Conservation (phyloP, 1,284 basidiomycete species). For the Moesziomyces sp. region DNA sequence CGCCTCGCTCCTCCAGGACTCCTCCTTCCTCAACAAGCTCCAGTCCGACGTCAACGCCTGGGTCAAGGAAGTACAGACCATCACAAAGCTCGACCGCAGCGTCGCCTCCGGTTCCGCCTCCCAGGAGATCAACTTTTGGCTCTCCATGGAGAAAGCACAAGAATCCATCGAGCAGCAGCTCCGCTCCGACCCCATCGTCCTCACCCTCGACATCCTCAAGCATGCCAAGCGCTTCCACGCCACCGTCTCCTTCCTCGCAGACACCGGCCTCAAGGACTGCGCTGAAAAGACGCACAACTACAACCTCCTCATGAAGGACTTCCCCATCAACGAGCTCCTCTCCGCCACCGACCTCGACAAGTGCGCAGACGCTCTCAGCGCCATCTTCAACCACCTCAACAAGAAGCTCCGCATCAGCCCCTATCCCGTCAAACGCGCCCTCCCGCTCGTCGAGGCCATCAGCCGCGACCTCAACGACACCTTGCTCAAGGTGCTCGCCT, state of each 20-base stretch:
- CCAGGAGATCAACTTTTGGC: slow-evolving; percentile 99
- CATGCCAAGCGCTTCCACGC: slow-evolving; percentile 97
- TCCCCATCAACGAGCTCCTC: slow-evolving; percentile 93
- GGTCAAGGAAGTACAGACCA: slow-evolving; percentile 97
- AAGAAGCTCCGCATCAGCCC: slow-evolving; percentile 84
- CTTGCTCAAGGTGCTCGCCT: slow-evolving; percentile 87
- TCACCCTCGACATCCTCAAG: slow-evolving; percentile 94
- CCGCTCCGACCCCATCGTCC: slow-evolving; percentile 84
- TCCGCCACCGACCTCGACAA: slow-evolving; percentile 95
- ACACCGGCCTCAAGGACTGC: slow-evolving; percentile 87
- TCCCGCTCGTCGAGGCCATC: slow-evolving; percentile 96
- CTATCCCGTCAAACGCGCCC: slow-evolving; percentile 92
- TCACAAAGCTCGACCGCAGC: slow-evolving; percentile 89
- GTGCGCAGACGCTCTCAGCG: slow-evolving; percentile 84
- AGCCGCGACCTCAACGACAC: slow-evolving; percentile 97
- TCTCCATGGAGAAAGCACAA: slow-evolving; percentile 89
- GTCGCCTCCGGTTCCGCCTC: slow-evolving; percentile 95
- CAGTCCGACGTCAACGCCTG: slow-evolving; percentile 95
- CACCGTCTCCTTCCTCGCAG: slow-evolving; percentile 96
- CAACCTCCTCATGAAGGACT: slow-evolving; percentile 98
- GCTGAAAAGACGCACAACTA: slow-evolving; percentile 71
- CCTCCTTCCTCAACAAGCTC: slow-evolving; percentile 89
- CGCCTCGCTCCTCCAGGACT: slow-evolving; percentile 80
- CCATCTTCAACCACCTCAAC: slow-evolving; percentile 93
- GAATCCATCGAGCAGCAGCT: slow-evolving; percentile 93